A percentile compares a stretch with the other conserved stretches of the same genome.
phyloP scores from a whole-genome alignment of 805 yeast species.

The Dipodascopsis uninucleata region DNA sequence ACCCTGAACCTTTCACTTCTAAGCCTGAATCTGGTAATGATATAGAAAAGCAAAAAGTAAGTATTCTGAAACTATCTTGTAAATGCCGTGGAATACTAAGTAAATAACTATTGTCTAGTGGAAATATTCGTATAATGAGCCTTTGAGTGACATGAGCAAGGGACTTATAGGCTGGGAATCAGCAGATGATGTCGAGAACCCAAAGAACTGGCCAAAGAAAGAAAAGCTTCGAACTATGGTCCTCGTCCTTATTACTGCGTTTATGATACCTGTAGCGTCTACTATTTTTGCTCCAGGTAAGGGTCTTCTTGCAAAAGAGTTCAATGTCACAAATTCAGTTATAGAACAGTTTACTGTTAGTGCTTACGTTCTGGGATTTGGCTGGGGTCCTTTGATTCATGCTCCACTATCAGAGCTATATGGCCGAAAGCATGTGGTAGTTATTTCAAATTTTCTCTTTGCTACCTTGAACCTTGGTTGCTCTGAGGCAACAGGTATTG shows the following conservation, averaged over 20 bases:
- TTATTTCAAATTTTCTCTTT: slow-evolving; percentile 14
- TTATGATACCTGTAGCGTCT: slow-evolving; percentile 22
- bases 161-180: slow-evolving; percentile 32
- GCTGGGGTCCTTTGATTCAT: slow-evolving; percentile 26
- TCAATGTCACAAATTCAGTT: slow-evolving; percentile 14
- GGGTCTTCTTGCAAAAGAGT: slow-evolving; percentile 37
- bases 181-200: slow-evolving; percentile 39
- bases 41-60: no score
- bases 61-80: no score
- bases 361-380: slow-evolving; percentile 26
- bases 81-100: no score
- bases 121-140: no score
- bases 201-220: slow-evolving; percentile 36
- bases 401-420: slow-evolving; percentile 25
- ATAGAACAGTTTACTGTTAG: slow-evolving; percentile 19
- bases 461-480: slow-evolving; percentile 21
- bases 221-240: slow-evolving; percentile 41
- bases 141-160: slow-evolving; percentile 9
- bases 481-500: slow-evolving; percentile 19
- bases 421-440: slow-evolving; percentile 24
- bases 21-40: no score
- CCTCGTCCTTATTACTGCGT: slow-evolving; percentile 24
- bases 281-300: slow-evolving; percentile 27
- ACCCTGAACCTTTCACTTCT: no score
- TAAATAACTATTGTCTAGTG: no score